phyloP scores from a whole-genome alignment of 139 green algal species.

The Tetradesmus obliquus region DNA sequence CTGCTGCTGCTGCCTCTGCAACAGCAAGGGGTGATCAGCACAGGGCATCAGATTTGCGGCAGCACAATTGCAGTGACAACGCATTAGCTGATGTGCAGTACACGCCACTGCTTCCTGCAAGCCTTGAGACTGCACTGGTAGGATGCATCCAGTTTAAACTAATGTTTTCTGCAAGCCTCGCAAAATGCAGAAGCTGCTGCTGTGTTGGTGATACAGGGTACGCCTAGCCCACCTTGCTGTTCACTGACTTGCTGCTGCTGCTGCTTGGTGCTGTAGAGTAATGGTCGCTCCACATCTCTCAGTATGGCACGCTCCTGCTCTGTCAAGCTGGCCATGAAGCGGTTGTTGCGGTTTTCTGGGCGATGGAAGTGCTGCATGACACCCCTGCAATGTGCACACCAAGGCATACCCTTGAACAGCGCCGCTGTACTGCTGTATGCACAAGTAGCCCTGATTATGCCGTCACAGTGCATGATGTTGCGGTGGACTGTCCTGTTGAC shows the following conservation, averaged over 20 bases:
- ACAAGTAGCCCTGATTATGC: too few species aligned
- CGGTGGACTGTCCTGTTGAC: too few species aligned
- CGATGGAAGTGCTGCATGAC: conserved; percentile 22
- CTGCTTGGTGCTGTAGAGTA: conserved; percentile 1
- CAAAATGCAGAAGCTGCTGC: neutral
- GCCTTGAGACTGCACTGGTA: neutral
- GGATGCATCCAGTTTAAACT: neutral
- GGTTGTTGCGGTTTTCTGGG: conserved; percentile 19
- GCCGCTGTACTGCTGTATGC: too few species aligned
- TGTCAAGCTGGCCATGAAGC: conserved; percentile 39
- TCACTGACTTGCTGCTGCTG: neutral
- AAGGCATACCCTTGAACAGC: neutral
- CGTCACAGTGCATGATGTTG: too few species aligned
- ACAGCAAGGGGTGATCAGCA: neutral
- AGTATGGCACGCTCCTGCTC: neutral
- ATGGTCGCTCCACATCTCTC: conserved; percentile 21
- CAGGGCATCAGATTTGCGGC: too few species aligned
- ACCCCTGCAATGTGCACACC: neutral
- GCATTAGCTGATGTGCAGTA: neutral
- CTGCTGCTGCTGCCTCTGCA: neutral
- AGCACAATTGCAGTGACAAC: too few species aligned
- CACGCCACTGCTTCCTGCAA: neutral
- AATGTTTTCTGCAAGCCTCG: neutral
- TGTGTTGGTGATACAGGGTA: neutral
- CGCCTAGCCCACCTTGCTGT: neutral